phyloP scores from a whole-genome alignment of 2,329 filamentous ascomycete genomes.

The Diplodia seriata region DNA sequence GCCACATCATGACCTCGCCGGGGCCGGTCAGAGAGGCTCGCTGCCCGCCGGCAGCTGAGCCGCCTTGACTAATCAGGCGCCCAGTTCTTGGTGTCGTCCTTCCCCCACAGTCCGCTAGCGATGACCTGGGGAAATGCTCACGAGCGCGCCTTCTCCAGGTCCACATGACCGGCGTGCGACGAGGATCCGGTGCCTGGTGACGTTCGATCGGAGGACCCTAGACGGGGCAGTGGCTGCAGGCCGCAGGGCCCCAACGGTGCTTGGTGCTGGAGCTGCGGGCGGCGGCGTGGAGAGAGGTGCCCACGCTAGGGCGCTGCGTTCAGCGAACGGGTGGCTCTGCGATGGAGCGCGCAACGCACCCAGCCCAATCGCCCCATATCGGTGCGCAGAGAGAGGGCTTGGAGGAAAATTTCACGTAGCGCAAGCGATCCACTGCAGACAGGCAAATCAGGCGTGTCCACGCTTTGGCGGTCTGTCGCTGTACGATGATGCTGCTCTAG shows the following conservation, averaged over 20 bases:
- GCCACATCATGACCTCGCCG: constrained; percentile 17
- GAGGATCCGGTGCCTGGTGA: constrained; percentile 32
- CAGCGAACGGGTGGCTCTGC: constrained; percentile 9
- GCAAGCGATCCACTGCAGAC: constrained; percentile 23
- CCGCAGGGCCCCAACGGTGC: constrained; percentile 10
- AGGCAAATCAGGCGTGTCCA: constrained; percentile 29
- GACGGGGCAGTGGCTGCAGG: constrained; percentile 21
- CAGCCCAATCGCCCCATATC: constrained; percentile 21
- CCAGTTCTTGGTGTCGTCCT: constrained; percentile 19
- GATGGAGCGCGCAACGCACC: background rate
- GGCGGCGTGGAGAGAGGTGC: background rate
- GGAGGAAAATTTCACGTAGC: constrained; percentile 16
- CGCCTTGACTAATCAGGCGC: constrained; percentile 28
- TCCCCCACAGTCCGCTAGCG: constrained; percentile 32
- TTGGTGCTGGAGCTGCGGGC: constrained; percentile 6
- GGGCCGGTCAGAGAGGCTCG: constrained; percentile 2
- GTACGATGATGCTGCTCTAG: constrained; percentile 29
- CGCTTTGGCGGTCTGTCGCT: constrained; percentile 29
- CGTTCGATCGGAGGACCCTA: constrained; percentile 29
- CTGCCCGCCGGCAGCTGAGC: constrained; percentile 20
- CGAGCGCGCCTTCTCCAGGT: constrained; percentile 31
- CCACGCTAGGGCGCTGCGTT: constrained; percentile 3
- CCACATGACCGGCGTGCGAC: constrained; percentile 31
- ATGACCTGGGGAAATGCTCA: constrained; percentile 28
- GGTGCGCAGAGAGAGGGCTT: background rate